Conservation (phyloP, 768 basidiomycete genomes). For the Cystobasidiopsis lactophilus region DNA sequence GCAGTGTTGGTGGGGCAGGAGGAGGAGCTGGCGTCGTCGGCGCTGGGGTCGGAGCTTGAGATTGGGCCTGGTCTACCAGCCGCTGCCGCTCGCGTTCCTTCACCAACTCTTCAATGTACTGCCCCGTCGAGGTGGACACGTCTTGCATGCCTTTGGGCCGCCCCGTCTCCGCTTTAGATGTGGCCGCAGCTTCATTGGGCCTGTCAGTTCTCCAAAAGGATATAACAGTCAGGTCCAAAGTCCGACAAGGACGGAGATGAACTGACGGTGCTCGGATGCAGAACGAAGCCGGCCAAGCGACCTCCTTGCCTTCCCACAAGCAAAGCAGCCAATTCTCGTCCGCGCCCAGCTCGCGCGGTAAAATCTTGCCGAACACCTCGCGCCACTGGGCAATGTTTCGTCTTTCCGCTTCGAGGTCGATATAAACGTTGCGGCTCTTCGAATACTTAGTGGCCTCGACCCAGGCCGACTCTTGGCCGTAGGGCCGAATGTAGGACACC, state of each 20-base stretch:
- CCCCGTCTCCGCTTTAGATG: too few species aligned
- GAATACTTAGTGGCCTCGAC: background rate
- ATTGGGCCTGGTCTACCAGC: conserved; percentile 44
- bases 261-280: conserved; percentile 23
- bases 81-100: conserved; percentile 51
- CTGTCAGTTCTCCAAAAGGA: too few species aligned
- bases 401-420: background rate
- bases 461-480: background rate
- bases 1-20: too few species aligned
- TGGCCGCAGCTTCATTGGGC: too few species aligned
- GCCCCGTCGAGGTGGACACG: conserved; percentile 40
- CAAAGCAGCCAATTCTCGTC: background rate
- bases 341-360: too few species aligned
- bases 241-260: conserved; percentile 29
- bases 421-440: background rate
- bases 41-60: too few species aligned
- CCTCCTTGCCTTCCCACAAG: background rate
- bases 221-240: too few species aligned
- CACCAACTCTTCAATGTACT: conserved; percentile 52
- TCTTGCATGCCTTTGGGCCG: background rate
- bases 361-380: background rate
- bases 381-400: background rate
- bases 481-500: conserved; percentile 2
- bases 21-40: too few species aligned
- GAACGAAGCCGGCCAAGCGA: conserved; percentile 5